Percentiles rank a stretch among this genome's conserved stretches.
phyloP scores from a whole-genome alignment of 176 grass and related monocot species.

The Musa itinerans region DNA sequence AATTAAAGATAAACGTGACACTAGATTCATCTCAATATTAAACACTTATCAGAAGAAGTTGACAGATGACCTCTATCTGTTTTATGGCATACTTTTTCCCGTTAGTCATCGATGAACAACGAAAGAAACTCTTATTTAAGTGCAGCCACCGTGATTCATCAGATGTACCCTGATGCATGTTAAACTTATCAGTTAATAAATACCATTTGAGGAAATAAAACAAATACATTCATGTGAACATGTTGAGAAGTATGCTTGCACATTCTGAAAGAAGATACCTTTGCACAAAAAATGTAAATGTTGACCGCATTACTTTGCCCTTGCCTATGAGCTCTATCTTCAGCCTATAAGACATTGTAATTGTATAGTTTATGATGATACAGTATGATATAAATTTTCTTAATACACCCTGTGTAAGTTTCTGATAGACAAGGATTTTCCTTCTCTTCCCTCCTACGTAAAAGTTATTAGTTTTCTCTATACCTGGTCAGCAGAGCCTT shows the following conservation, averaged over 20 bases:
- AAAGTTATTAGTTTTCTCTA: too few species aligned
- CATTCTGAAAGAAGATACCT: constrained; percentile 22
- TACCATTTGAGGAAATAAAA: background rate
- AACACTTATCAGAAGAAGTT: background rate
- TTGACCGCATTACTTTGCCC: constrained; percentile 91
- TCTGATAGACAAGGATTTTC: too few species aligned
- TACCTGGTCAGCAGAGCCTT: too few species aligned
- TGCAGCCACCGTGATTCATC: constrained; percentile 78
- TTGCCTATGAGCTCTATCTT: constrained; percentile 94
- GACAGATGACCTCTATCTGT: constrained; percentile 63
- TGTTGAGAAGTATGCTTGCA: background rate
- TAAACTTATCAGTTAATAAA: constrained; percentile 2
- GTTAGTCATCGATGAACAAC: constrained; percentile 84
- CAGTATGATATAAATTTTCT: too few species aligned
- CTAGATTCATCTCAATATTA: background rate
- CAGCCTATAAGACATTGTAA: constrained; percentile 43
- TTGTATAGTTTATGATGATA: too few species aligned
- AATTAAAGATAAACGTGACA: too few species aligned
- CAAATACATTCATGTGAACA: background rate
- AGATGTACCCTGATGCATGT: constrained; percentile 44
- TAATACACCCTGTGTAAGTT: too few species aligned
- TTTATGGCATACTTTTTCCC: constrained; percentile 87
- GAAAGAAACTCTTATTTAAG: constrained; percentile 71
- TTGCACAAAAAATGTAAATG: constrained; percentile 96
- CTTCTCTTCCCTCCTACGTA: too few species aligned